Evolutionary conservation across 352 stramenopile genomes (phyloP).

Genomic region (Globisporangium uncinulatum): DNA sequence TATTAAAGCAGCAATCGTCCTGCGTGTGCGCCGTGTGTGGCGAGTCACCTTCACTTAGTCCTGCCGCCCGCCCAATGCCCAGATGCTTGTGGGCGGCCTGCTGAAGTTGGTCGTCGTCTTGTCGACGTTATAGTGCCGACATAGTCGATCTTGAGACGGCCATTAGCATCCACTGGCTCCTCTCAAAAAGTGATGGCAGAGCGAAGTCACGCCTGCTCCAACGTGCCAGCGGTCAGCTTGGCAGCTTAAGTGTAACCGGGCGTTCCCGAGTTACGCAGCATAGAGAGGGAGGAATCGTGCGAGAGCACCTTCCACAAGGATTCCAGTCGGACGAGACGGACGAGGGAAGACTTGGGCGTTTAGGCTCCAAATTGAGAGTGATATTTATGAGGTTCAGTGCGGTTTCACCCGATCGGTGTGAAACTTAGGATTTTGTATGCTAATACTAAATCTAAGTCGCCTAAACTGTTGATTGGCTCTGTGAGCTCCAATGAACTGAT

Average conservation of each 20-base stretch:
- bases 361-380: too few species aligned
- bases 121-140: conserved; percentile 2
- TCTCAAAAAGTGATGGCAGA: background rate
- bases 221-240: background rate
- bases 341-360: too few species aligned
- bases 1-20: background rate
- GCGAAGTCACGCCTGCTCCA: background rate
- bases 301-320: too few species aligned
- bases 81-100: conserved; percentile 4
- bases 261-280: too few species aligned
- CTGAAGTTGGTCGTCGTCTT: conserved; percentile 2
- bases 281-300: too few species aligned
- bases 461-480: too few species aligned
- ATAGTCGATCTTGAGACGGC: background rate
- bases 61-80: background rate
- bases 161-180: too few species aligned
- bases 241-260: background rate
- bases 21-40: background rate
- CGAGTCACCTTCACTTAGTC: background rate
- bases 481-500: too few species aligned
- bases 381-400: too few species aligned
- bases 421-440: too few species aligned
- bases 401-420: too few species aligned
- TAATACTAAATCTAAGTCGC: too few species aligned
- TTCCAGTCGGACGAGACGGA: background rate